Evolutionary conservation across 176 grass and related monocot genomes (phyloP).

Genomic region (Bolboschoenus planiculmis): DNA sequence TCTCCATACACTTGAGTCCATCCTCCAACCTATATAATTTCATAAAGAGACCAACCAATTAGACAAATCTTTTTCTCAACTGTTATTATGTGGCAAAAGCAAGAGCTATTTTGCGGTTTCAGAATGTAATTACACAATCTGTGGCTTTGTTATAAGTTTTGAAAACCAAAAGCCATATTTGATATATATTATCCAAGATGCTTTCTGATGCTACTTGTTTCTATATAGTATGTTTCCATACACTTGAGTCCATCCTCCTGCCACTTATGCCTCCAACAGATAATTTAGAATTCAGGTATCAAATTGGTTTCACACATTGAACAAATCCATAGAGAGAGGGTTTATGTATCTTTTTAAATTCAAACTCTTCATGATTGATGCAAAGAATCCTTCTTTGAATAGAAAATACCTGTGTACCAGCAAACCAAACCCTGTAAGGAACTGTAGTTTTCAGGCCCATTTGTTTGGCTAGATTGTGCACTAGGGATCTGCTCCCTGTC

Average conservation of each 20-base stretch:
- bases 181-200: not conserved
- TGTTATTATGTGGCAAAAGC: not conserved
- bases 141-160: too few species aligned
- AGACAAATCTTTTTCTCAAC: not conserved
- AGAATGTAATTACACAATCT: not conserved
- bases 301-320: too few species aligned
- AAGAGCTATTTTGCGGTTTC: not conserved
- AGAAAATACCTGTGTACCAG: conserved; percentile 65
- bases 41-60: not conserved
- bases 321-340: too few species aligned
- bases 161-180: not conserved
- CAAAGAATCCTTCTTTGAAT: not conserved
- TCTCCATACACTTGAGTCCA: conserved; percentile 90
- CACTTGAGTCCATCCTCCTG: too few species aligned
- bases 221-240: not conserved
- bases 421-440: conserved; percentile 85
- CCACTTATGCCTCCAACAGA: too few species aligned
- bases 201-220: not conserved
- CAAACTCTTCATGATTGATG: not conserved
- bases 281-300: too few species aligned
- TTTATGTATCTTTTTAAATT: too few species aligned
- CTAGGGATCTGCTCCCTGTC: conserved; percentile 72
- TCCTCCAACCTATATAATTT: conserved; percentile 60
- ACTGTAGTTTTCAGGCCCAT: conserved; percentile 58
- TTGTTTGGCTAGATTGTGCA: conserved; percentile 63